Base-by-base conservation (phyloP, 78 protist species). In the Speleostelium caveatum region DNA sequence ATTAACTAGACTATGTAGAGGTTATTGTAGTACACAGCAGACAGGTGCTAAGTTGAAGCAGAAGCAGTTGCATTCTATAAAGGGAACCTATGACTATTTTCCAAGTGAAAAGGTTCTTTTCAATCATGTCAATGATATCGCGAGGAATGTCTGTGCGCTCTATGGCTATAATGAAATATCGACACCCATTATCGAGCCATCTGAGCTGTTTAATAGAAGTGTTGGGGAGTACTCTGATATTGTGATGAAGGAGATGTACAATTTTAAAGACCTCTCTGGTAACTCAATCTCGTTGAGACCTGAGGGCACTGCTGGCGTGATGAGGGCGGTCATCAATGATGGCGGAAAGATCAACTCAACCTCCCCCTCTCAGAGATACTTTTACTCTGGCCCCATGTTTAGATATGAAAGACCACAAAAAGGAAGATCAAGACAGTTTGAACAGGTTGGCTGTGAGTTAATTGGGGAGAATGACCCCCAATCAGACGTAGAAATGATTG, bases 371-470 rank as follows among this genome's bases (percentile, higher is more conserved):
- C 94, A 78, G 45, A 41, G 86, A n/a, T 73, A 67, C 19, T 71
- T 33, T 58, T 94, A 94, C 74, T 3, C 30, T 1, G 96, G 94
- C 2, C 94, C 94, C 38, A 94, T 94, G 96, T 94, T 94, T 49
- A 41, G 96, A 21, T 85, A 77, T 28, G 96, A 94, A 53, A 30
- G 94, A 14, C 96, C 96, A 28, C 96, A 94, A 71, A 1, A 24
- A 39, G 96, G 96, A 3, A 42, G 96, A 3, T 56, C 24, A 6
- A 66, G 96, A 33, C 94, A 94, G 62, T 87, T 94, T 33, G 73
- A 56, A 21, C 96, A 93, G 30, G 24, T 93, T 0, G 93, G 87
- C 5, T 4, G 65, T 0, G 96, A 93, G 32, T 66, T 39, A 26
- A 59, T 93, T 5, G 96, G 96, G 2, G 71, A 77, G 10, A 1